Evolutionary conservation across 768 basidiomycete species (phyloP), one percentile per base, ranked within the genome.

Genomic region (Basidioascus undulatus): DNA sequence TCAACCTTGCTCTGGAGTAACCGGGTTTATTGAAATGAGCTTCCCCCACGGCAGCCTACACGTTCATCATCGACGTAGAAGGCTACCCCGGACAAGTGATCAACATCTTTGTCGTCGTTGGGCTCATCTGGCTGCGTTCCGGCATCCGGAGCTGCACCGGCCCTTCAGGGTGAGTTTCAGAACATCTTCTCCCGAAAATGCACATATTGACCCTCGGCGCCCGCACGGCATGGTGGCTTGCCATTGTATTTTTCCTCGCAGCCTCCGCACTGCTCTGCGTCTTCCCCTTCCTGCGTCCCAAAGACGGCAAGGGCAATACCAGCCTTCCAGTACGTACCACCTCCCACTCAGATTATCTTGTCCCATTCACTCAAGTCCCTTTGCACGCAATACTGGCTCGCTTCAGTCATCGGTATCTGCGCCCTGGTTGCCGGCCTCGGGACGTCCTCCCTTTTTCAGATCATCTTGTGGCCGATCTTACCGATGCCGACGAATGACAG

Each of bases 21-120:
- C n/a, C n/a, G n/a, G n/a, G n/a, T n/a, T n/a, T n/a, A n/a, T n/a
- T n/a, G n/a, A n/a, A n/a, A n/a, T n/a, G n/a, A n/a, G n/a, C n/a
- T n/a, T 70, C 71, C 1, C 61, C 64, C 3, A 44, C 52, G 4
- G 62, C 71, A 9, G 71, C 61, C 0, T 72, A 72, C 49, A 69
- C 70, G 0, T 73, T 72, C 45, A 72, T 72, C 40, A 58, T 73
- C 4, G 69, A 72, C 41, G 60, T 72, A 11, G 60, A 59, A 51
- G 69, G 62, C 26, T 63, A 72, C 47, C 68, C 71, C 2, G 43
- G 32, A 23, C 70, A 71, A 42, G 68, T 72, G 25, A 64, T 73
- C 49, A 65, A 67, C 43, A 50, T 72, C 5, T 69, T 71, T 48
- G 61, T 72, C 35, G 61, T 71, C 27, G 26, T 65, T 27, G 15